Base-by-base conservation (phyloP, 2,329 filamentous ascomycete genomes). In the Fusarium nanum region DNA sequence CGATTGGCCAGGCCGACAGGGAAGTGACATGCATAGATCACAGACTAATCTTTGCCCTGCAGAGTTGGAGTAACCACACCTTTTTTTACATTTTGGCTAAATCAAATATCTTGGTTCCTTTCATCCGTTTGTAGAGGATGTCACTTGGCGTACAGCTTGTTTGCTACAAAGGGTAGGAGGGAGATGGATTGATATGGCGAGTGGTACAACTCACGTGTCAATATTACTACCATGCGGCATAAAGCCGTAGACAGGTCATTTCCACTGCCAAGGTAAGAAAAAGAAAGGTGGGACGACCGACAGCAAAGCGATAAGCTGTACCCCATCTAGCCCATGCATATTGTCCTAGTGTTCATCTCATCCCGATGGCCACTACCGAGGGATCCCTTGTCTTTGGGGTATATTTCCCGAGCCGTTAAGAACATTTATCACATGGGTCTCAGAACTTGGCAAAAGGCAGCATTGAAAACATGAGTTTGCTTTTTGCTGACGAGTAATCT, bases 81-180 rank as follows among this genome's bases (percentile, higher is more conserved):
- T 37, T 13, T 9, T 9, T 45, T 16, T 4, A 1, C 1, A 63
- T 63, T 64, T 23, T 28, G 60, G 60, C 59, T 64, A 64, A 64
- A 2, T 12, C 13, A 3, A 2, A 12, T 23, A 2, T 23, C 4
- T 45, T 40, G 9, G 16, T 23, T 45, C 46, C 46, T 16, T 23
- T 34, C 28, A 28, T 47, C 22, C 25, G 30, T 34, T 42, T 23
- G 4, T 14, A 10, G 12, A 27, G 23, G n/a, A 25, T 25, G 37
- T 14, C 7, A 44, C 42, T 42, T 16, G n/a, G 28, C 22, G 12
- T 23, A 23, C 10, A 28, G 18, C 10, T 18, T 23, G 23, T 41
- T 42, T 40, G 16, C 18, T 53, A 18, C 8, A 22, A 53, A 20
- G 12, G n/a, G 49, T n/a, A 53, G 23, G 13, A n/a, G 20, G 13